phyloP scores from a whole-genome alignment of 257 asterid genomes.

The Prunella vulgaris region DNA sequence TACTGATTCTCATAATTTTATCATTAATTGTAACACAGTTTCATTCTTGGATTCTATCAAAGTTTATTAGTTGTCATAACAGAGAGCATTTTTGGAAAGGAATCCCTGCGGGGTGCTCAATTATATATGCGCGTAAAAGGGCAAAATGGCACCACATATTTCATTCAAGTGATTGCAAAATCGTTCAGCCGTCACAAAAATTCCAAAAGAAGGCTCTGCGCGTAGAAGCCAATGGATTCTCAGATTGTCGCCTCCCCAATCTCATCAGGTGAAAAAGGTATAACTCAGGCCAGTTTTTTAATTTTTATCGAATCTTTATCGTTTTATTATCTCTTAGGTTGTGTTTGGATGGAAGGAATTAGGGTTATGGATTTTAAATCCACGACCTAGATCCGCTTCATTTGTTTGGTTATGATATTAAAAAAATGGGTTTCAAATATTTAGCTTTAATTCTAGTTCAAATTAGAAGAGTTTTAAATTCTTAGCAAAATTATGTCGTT shows the following conservation, averaged over 20 bases:
- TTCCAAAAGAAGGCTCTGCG: background rate
- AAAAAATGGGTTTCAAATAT: no score
- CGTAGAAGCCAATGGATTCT: background rate
- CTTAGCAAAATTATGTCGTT: no score
- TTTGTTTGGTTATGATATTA: no score
- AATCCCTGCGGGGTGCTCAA: background rate
- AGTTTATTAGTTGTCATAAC: background rate
- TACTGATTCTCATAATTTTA: background rate
- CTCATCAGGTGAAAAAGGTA: conserved; percentile 7
- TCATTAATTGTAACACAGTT: background rate
- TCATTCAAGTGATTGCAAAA: background rate
- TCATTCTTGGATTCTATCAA: background rate
- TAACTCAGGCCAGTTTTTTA: no score
- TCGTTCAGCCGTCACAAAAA: background rate
- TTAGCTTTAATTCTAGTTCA: no score
- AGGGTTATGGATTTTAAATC: no score
- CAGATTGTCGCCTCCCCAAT: background rate
- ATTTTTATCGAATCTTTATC: background rate
- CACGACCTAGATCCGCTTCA: no score
- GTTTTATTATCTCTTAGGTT: background rate
- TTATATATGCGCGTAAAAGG: background rate
- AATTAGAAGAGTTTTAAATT: no score
- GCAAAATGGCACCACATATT: background rate
- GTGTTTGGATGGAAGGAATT: no score
- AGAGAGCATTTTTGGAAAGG: background rate